These are phyloP conservation scores for Prunus salicina DNA, from an alignment of 306 rosid species.

Conservation along the genomic window DNA sequence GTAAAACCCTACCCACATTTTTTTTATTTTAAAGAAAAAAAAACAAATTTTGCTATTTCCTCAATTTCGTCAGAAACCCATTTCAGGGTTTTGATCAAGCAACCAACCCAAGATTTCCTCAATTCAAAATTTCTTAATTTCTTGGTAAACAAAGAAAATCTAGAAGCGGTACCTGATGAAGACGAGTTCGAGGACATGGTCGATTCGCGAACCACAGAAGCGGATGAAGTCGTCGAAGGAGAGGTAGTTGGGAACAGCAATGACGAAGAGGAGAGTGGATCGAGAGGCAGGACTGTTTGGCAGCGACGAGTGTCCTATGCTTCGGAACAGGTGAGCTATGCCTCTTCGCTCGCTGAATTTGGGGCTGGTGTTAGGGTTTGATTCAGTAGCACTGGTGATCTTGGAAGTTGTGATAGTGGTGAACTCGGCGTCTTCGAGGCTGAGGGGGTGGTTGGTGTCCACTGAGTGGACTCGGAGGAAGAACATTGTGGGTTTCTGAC, in stretches of 20 bases:
- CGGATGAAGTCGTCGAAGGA: slow-evolving; percentile 73
- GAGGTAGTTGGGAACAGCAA: slow-evolving; percentile 85
- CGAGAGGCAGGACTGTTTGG: slow-evolving; percentile 50
- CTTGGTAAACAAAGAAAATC: neutral
- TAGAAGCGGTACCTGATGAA: slow-evolving; percentile 58
- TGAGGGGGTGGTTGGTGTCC: slow-evolving; percentile 54
- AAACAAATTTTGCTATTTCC: neutral
- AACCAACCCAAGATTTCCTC: neutral
- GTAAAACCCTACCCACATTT: neutral
- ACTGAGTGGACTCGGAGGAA: slow-evolving; percentile 89
- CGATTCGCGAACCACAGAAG: slow-evolving; percentile 66
- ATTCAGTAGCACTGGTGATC: slow-evolving; percentile 14
- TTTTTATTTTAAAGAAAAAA: neutral
- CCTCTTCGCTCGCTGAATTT: slow-evolving; percentile 77
- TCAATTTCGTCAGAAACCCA: neutral
- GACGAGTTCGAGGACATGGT: slow-evolving; percentile 54
- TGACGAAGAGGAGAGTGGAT: slow-evolving; percentile 61
- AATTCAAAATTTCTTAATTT: neutral
- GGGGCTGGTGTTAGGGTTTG: slow-evolving; percentile 22
- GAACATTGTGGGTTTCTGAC: slow-evolving; percentile 46
- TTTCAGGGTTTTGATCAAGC: slow-evolving; percentile 7
- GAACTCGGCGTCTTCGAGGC: slow-evolving; percentile 31
- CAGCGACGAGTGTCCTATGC: slow-evolving; percentile 41
- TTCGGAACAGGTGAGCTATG: slow-evolving; percentile 69
- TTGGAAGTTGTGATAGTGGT: slow-evolving; percentile 22